phyloP scores from a whole-genome alignment of 1,284 basidiomycete species.

The Pseudozyma thailandica region DNA sequence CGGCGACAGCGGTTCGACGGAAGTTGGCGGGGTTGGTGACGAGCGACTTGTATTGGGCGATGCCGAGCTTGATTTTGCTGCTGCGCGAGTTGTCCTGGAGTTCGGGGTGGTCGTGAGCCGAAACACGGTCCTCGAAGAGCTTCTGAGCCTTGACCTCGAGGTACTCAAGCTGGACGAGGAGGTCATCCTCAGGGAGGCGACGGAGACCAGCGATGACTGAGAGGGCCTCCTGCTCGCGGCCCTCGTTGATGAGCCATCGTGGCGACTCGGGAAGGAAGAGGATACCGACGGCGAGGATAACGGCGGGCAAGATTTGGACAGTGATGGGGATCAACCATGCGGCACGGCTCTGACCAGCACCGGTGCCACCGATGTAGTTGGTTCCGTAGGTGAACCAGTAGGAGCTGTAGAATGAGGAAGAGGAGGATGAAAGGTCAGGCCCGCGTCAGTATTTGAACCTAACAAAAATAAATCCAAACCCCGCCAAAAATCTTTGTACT shows the following conservation, averaged over 20 bases:
- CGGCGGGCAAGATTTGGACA: slow-evolving; percentile 79
- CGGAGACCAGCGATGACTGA: slow-evolving; percentile 76
- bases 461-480: too few species aligned
- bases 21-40: slow-evolving; percentile 73
- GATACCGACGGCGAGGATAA: slow-evolving; percentile 74
- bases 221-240: slow-evolving; percentile 79
- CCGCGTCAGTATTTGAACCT: too few species aligned
- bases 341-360: slow-evolving; percentile 74
- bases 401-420: too few species aligned
- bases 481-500: too few species aligned
- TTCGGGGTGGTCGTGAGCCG: slow-evolving; percentile 70
- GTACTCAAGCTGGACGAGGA: slow-evolving; percentile 81
- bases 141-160: slow-evolving; percentile 81
- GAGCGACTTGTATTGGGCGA: slow-evolving; percentile 69
- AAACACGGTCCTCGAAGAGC: slow-evolving; percentile 47
- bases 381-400: slow-evolving; percentile 84
- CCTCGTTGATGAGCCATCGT: slow-evolving; percentile 78
- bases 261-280: slow-evolving; percentile 80
- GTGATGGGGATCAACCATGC: slow-evolving; percentile 82
- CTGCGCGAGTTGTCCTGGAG: slow-evolving; percentile 75
- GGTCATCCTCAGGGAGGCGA: slow-evolving; percentile 73
- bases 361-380: slow-evolving; percentile 71
- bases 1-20: slow-evolving; percentile 74
- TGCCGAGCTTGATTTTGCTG: slow-evolving; percentile 75
- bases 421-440: too few species aligned